Base-by-base conservation (phyloP, 495 filamentous ascomycete genomes). In the Penicillium argentinense region DNA sequence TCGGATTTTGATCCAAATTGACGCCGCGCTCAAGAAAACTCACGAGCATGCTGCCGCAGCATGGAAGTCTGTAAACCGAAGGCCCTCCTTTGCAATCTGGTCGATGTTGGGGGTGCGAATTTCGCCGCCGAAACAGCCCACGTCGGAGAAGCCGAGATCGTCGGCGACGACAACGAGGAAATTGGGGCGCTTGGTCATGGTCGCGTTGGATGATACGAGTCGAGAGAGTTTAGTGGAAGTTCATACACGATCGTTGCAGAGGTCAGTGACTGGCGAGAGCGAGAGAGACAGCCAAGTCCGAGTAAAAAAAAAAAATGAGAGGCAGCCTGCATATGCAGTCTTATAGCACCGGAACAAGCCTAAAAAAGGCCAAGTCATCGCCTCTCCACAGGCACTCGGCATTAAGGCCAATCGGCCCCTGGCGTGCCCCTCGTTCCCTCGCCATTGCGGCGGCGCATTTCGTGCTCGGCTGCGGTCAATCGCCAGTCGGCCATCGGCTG, bases 101-200 rank as follows among this genome's bases (percentile, higher is more conserved):
- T 83, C 76, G 30, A 86, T 68, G 54, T 83, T 77, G 1, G 81
- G 82, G 0, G 82, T 85, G 18, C 71, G 68, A 55, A 84, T 84
- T 61, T 84, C 82, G 54, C 78, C 72, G 34, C 82, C 82, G 51
- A 82, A 86, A 51, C 75, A 78, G 29, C 72, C 70, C 39, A 82
- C 71, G 49, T 84, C 82, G 16, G 75, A 80, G 71, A 81, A 86
- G 30, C 82, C 78, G 9, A 84, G 67, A 54, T 85, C 81, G 57
- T 85, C 81, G 42, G 78, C 80, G 33, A 82, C 72, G 41, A 82
- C 69, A 50, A 85, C 69, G 49, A 85, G 75, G 64, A 85, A 82
- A 53, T 83, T 84, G 12, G 81, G 81, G 9, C 75, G 75, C 63
- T 77, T 78, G 16, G 62, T 30, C 45, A 49, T 50, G 27, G 21